Percentiles rank a stretch among this genome's conserved stretches.
Conservation (phyloP, 768 basidiomycete genomes). For the Chlorophyllum brunneum region DNA sequence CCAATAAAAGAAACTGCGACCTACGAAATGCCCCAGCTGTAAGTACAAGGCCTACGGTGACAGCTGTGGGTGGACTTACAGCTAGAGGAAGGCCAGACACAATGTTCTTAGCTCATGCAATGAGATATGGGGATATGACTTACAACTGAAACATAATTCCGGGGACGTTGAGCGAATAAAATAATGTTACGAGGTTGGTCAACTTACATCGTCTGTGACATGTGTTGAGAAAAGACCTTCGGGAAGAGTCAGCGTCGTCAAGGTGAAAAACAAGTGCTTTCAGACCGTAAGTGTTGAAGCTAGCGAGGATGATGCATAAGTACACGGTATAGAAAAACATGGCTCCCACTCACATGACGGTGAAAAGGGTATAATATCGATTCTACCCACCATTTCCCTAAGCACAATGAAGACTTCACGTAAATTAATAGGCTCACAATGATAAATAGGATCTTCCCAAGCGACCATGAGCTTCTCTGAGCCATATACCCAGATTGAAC, state of each 20-base stretch:
- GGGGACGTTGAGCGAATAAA: neutral
- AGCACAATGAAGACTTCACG: neutral
- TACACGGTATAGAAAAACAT: constrained; percentile 16
- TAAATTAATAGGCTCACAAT: constrained; percentile 32
- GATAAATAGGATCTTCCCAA: constrained; percentile 52
- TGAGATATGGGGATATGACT: neutral
- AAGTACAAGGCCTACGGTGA: neutral
- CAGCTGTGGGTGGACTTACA: neutral
- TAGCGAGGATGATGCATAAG: neutral
- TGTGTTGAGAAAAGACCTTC: constrained; percentile 7
- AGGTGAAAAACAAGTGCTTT: neutral
- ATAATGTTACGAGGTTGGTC: neutral
- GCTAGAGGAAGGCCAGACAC: neutral
- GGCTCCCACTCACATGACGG: constrained; percentile 37
- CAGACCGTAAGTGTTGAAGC: constrained; percentile 52
- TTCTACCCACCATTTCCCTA: constrained; percentile 32
- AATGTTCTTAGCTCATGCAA: too few relatives aligned
- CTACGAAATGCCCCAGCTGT: constrained; percentile 19
- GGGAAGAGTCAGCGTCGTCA: neutral
- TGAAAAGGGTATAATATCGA: constrained; percentile 51
- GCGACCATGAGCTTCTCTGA: constrained; percentile 52
- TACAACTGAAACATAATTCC: constrained; percentile 7
- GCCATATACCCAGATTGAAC: too few relatives aligned
- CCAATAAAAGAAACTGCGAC: constrained; percentile 48
- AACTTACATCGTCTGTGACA: neutral